phyloP scores from a whole-genome alignment of 208 protist species.

The Acanthamoeba quina region DNA sequence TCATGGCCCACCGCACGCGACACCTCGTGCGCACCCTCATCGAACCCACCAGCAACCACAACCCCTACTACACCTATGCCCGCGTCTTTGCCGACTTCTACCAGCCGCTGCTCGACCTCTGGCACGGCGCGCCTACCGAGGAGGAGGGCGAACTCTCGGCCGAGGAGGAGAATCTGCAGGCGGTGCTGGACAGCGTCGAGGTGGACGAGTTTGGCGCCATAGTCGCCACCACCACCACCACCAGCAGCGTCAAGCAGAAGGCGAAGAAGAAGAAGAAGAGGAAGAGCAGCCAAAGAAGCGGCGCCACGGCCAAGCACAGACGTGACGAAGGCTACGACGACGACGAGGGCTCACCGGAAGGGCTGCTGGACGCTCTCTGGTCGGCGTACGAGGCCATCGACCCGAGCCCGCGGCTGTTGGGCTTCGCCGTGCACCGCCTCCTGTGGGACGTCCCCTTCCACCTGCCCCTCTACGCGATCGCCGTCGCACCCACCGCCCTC shows the following conservation, averaged over 20 bases:
- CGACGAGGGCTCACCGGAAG: neutral
- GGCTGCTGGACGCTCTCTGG: no score
- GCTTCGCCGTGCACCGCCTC: neutral
- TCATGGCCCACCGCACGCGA: neutral
- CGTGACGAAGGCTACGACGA: neutral
- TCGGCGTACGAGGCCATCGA: neutral
- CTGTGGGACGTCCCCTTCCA: neutral
- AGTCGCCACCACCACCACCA: no score
- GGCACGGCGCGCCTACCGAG: neutral
- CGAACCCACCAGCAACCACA: neutral
- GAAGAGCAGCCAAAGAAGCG: neutral
- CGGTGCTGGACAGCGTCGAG: neutral
- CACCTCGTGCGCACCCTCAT: neutral
- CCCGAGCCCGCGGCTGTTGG: neutral
- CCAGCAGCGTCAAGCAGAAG: no score
- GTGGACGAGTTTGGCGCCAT: no score
- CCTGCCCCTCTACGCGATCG: neutral
- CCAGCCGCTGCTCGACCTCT: neutral
- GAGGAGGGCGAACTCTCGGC: neutral
- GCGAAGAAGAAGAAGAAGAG: neutral
- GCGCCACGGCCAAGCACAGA: neutral
- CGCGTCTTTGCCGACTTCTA: neutral
- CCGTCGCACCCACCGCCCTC: neutral
- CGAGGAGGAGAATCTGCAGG: neutral
- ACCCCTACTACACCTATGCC: neutral